Evolutionary conservation across 1,139 yeast species (phyloP).

Genomic region (Scheffersomyces segobiensis): DNA sequence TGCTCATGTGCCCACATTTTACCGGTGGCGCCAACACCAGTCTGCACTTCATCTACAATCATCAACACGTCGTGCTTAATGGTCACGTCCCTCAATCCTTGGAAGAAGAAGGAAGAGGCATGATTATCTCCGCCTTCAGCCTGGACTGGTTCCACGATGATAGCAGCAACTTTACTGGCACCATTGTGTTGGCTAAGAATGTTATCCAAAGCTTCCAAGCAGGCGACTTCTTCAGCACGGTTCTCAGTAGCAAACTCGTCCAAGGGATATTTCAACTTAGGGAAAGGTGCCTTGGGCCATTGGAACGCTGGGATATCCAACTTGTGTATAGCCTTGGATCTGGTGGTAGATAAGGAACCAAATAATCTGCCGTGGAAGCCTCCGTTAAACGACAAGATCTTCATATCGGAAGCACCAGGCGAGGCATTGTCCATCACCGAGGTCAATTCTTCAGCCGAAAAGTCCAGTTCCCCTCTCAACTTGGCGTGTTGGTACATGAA

Average conservation of each 20-base stretch:
- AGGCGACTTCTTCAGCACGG: slow-evolving; percentile 59
- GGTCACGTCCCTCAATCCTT: slow-evolving; percentile 64
- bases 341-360: slow-evolving; percentile 70
- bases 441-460: slow-evolving; percentile 55
- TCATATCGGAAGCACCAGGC: slow-evolving; percentile 71
- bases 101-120: slow-evolving; percentile 61
- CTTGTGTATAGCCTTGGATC: slow-evolving; percentile 76
- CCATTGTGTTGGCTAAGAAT: slow-evolving; percentile 27
- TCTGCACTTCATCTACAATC: slow-evolving; percentile 74
- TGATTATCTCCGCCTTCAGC: slow-evolving; percentile 80
- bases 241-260: slow-evolving; percentile 53
- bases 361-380: slow-evolving; percentile 79
- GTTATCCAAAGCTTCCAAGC: slow-evolving; percentile 57
- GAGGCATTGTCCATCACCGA: slow-evolving; percentile 65
- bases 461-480: slow-evolving; percentile 55
- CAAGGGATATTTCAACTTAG: slow-evolving; percentile 64
- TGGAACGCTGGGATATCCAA: slow-evolving; percentile 73
- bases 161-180: slow-evolving; percentile 56
- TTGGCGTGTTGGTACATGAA: slow-evolving; percentile 69
- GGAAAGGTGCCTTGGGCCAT: slow-evolving; percentile 80
- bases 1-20: slow-evolving; percentile 75
- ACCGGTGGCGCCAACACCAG: slow-evolving; percentile 76
- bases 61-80: slow-evolving; percentile 57
- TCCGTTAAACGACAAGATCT: slow-evolving; percentile 65
- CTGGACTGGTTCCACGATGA: slow-evolving; percentile 72